Percentiles rank a stretch among this genome's conserved stretches.
phyloP scores from a whole-genome alignment of 176 grass and related monocot species.

The Themeda triandra region DNA sequence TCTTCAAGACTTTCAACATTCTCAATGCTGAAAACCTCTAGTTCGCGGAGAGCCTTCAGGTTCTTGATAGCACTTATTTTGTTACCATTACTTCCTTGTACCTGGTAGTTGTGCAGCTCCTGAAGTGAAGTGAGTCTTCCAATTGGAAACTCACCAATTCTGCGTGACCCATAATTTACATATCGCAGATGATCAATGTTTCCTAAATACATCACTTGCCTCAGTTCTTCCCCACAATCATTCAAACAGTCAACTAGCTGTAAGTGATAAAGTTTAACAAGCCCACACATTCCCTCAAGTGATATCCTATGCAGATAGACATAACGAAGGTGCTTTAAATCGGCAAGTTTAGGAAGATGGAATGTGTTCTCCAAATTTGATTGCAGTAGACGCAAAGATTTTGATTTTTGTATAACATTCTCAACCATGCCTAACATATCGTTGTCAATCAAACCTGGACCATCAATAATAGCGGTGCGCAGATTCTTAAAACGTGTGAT shows the following conservation, averaged over 20 bases:
- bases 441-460: neutral
- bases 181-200: constrained; percentile 32
- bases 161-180: neutral
- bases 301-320: neutral
- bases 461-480: constrained; percentile 17
- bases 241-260: neutral
- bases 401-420: constrained; percentile 12
- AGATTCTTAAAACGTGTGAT: constrained; percentile 34
- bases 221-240: neutral
- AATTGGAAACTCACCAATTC: neutral
- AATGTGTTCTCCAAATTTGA: constrained; percentile 2
- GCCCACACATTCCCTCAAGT: neutral
- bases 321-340: constrained; percentile 40
- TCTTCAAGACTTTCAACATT: constrained; percentile 32
- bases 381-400: constrained; percentile 31
- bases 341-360: constrained; percentile 15
- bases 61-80: constrained; percentile 7
- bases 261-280: constrained; percentile 23
- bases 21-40: constrained; percentile 13
- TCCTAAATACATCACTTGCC: neutral
- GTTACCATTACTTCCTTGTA: constrained; percentile 19
- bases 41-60: neutral
- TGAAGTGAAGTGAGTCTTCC: constrained; percentile 39
- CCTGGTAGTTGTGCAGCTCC: neutral
- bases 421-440: neutral